Evolutionary conservation across 148 eudicot species (phyloP).

Genomic region (Diospyros lotus): DNA sequence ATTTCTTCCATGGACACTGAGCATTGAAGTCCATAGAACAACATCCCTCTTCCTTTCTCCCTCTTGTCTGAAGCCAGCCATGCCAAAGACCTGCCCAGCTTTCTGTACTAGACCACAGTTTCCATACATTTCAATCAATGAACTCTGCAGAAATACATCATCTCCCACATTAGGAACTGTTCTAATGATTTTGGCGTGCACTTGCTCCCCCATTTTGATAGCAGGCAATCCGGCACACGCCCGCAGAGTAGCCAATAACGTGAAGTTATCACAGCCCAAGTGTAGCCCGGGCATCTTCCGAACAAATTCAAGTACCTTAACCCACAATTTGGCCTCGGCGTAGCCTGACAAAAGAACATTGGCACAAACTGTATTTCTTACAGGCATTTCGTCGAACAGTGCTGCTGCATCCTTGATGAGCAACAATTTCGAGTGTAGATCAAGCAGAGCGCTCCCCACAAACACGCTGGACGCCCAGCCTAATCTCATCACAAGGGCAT

Average conservation of each 20-base stretch:
- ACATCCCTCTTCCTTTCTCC: conserved; percentile 42
- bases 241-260: conserved; percentile 52
- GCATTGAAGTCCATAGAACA: conserved; percentile 75
- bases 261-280: conserved; percentile 45
- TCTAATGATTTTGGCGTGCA: conserved; percentile 49
- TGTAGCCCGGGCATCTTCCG: conserved; percentile 43
- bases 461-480: conserved; percentile 69
- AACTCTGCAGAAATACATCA: conserved; percentile 61
- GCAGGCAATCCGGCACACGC: conserved; percentile 55
- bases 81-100: conserved; percentile 42
- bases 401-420: conserved; percentile 40
- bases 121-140: conserved; percentile 77
- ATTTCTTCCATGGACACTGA: conserved; percentile 59
- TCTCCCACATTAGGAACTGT: conserved; percentile 23
- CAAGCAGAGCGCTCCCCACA: conserved; percentile 72
- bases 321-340: conserved; percentile 61
- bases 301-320: conserved; percentile 40
- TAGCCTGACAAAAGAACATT: conserved; percentile 63
- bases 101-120: conserved; percentile 53
- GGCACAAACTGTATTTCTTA: conserved; percentile 54
- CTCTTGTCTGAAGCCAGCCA: conserved; percentile 40
- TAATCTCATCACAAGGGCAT: conserved; percentile 42
- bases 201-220: conserved; percentile 46
- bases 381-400: conserved; percentile 62
- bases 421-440: conserved; percentile 42